Conservation (phyloP, 225 moss, liverwort and hornwort species). For the Rhytidiadelphus loreus region DNA sequence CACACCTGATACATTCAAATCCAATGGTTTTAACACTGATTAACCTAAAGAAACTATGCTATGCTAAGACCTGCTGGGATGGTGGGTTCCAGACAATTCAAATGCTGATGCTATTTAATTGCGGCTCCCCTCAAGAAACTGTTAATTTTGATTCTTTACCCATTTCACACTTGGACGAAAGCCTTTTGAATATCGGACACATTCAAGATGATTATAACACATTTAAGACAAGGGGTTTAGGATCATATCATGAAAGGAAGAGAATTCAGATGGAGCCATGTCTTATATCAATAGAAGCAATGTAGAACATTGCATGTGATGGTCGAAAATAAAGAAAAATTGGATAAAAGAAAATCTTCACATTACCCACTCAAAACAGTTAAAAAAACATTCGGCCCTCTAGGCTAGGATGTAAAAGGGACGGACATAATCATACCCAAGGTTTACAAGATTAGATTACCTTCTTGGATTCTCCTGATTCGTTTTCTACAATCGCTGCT, state of each 20-base stretch:
- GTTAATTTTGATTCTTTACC: background rate
- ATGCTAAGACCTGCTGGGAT: background rate
- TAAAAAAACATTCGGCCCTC: background rate
- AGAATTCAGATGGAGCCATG: background rate
- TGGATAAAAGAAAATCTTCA: background rate
- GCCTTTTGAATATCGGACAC: background rate
- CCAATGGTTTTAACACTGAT: background rate
- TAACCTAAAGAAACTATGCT: background rate
- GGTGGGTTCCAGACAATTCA: background rate
- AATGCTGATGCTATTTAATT: background rate
- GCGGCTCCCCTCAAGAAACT: background rate
- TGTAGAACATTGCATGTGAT: background rate
- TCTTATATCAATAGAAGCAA: background rate
- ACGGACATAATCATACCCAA: background rate
- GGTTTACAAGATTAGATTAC: background rate
- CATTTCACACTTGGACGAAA: background rate
- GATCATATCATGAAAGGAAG: background rate
- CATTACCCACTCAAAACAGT: background rate
- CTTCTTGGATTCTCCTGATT: conserved; percentile 9
- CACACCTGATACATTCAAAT: conserved; percentile 27
- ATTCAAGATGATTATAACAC: background rate
- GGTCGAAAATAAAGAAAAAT: background rate
- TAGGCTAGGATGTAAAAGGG: background rate
- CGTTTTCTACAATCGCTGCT: background rate
- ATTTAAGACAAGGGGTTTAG: background rate